Percentiles rank a stretch among this genome's conserved stretches.
These are phyloP conservation scores for Echinosophora koreensis DNA, from an alignment of 306 rosid species.

Conservation along the genomic window DNA sequence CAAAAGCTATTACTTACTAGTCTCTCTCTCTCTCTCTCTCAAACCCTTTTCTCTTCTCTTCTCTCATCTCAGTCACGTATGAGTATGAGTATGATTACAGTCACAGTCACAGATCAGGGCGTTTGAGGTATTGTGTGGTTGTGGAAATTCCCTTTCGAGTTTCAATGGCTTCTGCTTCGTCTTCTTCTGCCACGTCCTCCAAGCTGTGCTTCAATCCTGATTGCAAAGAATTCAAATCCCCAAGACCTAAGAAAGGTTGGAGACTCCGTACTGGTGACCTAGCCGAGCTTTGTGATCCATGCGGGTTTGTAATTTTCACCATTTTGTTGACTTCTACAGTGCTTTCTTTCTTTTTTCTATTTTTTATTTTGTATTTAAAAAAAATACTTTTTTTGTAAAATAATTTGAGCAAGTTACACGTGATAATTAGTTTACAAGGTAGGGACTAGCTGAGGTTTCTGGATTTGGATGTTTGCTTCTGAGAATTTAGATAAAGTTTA, in stretches of 20 bases:
- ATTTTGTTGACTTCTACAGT: constrained; percentile 41
- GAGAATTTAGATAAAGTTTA: constrained; percentile 44
- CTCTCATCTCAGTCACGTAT: constrained; percentile 27
- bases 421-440: constrained; percentile 30
- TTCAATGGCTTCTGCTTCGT: constrained; percentile 68
- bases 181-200: constrained; percentile 60
- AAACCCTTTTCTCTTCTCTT: constrained; percentile 41
- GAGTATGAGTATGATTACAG: background rate
- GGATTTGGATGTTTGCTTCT: constrained; percentile 46
- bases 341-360: background rate
- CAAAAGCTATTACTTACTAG: too few species aligned
- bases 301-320: constrained; percentile 70
- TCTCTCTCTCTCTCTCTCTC: constrained; percentile 58
- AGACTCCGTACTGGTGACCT: constrained; percentile 85
- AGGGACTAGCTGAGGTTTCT: constrained; percentile 45
- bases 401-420: constrained; percentile 40
- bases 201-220: constrained; percentile 78
- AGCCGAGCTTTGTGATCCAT: constrained; percentile 94
- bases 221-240: constrained; percentile 86
- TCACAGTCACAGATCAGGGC: constrained; percentile 67
- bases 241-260: constrained; percentile 88
- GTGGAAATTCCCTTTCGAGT: constrained; percentile 41
- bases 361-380: background rate
- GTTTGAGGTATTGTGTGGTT: constrained; percentile 11
- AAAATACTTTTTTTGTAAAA: background rate